Evolutionary conservation across 495 filamentous ascomycete species (phyloP), one percentile per base, ranked within the genome.

Genomic region (Penicillium steckii): DNA sequence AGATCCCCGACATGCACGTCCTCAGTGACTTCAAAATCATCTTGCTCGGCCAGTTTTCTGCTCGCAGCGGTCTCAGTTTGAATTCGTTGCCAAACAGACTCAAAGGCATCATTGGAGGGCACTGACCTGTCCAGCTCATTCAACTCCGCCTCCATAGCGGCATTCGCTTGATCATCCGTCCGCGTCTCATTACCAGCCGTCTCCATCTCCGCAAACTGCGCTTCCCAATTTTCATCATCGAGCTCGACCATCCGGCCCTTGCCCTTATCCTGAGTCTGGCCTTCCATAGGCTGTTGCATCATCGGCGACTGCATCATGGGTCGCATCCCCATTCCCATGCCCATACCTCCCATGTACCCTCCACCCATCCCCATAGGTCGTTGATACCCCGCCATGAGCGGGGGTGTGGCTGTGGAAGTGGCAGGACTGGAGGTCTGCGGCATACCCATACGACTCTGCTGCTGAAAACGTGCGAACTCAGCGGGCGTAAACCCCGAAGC

Each of bases 221-320:
- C 86, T 72, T 97, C 94, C 94, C 95, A 99, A 51, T 94, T 86
- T 59, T 85, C 79, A 52, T 97, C 91, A 62, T 96, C 90, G 22
- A 97, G 80, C 74, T 97, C 95, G 3, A 96, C 83, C 73, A 98
- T 86, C 58, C 91, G 85, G 3, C 81, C 87, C 69, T 96, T 97
- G 27, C 91, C 92, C 71, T 97, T 97, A 38, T 75, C 87, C 55
- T 83, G 61, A 56, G 73, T 57, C 57, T 68, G 56, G 60, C 72
- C 56, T 40, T 74, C 68, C 67, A 69, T 61, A 75, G 79, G 71
- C 40, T 79, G 76, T 43, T 80, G 80, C 68, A 74, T 73, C 45
- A 73, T 68, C 62, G 48, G 56, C 22, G 71, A 70, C 45, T 66
- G 62, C 53, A 72, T 74, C 63, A 72, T 71, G 37, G 59, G 79